Evolutionary conservation across 1,284 basidiomycete genomes (phyloP).

Genomic region (Puccinia triticina): DNA sequence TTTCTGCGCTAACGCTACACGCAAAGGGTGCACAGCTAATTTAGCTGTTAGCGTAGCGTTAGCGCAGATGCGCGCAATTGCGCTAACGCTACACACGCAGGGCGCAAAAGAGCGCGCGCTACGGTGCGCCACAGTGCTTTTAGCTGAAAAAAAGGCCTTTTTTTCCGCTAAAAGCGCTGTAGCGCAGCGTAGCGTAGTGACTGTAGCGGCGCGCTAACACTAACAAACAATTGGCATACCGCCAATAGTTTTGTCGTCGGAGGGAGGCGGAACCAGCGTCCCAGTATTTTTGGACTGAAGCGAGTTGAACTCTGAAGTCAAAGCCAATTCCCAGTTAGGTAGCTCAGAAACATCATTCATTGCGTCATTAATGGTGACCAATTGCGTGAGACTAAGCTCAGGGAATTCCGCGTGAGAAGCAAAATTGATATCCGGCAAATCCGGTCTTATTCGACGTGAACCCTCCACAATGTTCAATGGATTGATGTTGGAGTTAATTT

Average conservation of each 20-base stretch:
- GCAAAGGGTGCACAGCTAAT: no score
- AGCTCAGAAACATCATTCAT: not conserved
- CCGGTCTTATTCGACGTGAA: not conserved
- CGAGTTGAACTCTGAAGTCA: not conserved
- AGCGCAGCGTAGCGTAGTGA: no score
- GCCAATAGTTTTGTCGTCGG: slow-evolving; percentile 2
- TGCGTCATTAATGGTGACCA: not conserved
- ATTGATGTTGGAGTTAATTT: not conserved
- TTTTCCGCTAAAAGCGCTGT: no score
- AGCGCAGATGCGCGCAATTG: no score
- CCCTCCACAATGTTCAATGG: not conserved
- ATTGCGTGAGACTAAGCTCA: not conserved
- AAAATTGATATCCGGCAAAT: not conserved
- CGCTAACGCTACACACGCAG: no score
- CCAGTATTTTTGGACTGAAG: not conserved
- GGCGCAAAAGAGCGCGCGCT: no score
- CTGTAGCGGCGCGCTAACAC: no score
- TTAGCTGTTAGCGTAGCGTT: no score
- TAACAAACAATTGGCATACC: no score
- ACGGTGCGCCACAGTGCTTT: no score
- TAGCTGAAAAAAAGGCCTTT: no score
- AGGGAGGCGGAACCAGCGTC: not conserved
- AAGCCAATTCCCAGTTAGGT: slow-evolving; percentile 16
- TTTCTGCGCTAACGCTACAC: no score
- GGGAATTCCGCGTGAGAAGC: not conserved